Evolutionary conservation across 495 filamentous ascomycete species (phyloP).

Genomic region (Immersiella caudata): DNA sequence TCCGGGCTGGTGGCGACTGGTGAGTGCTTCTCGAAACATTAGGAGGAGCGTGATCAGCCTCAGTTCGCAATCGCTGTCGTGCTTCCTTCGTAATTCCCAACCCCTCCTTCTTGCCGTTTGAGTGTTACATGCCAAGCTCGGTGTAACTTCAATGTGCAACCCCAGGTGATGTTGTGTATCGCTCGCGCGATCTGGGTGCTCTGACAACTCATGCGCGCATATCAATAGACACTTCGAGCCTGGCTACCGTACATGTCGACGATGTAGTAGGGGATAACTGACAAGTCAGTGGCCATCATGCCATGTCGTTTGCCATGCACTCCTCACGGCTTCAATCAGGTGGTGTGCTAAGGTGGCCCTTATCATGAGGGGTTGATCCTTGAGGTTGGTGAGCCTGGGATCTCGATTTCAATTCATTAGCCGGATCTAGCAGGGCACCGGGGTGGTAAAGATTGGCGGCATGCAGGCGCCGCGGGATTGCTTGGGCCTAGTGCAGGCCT

Average conservation of each 20-base stretch:
- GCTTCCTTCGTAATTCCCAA: neutral
- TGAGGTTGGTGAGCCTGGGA: neutral
- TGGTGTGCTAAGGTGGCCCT: neutral
- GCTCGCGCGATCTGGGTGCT: neutral
- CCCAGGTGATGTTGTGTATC: neutral
- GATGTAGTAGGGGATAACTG: neutral
- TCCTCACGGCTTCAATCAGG: neutral
- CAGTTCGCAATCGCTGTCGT: neutral
- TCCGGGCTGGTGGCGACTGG: no score
- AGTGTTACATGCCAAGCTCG: neutral
- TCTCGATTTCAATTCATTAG: slow-evolving; percentile 5
- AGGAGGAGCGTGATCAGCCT: no score
- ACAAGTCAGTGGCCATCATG: neutral
- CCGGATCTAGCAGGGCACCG: neutral
- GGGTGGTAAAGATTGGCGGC: neutral
- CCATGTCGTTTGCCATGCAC: neutral
- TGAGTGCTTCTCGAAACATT: no score
- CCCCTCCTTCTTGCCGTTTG: neutral
- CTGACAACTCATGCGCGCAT: slow-evolving; percentile 1
- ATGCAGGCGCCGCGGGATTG: neutral
- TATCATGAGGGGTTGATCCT: neutral
- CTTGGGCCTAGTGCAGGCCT: neutral
- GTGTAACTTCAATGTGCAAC: neutral
- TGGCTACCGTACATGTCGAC: neutral
- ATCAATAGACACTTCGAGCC: neutral